phyloP scores from a whole-genome alignment of 2,329 filamentous ascomycete species.

The Dactylonectria macrodidyma region DNA sequence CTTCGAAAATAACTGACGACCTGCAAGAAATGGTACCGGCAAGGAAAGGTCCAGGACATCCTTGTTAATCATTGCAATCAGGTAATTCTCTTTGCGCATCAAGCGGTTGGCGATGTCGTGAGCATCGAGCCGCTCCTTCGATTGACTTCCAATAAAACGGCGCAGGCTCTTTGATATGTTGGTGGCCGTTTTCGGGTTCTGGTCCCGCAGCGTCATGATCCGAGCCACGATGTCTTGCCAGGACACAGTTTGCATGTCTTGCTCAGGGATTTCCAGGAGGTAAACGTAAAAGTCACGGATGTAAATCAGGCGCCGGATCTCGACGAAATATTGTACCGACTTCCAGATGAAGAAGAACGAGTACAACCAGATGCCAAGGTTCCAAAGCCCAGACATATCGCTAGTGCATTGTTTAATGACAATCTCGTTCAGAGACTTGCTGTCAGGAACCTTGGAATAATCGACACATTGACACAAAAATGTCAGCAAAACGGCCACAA shows the following conservation, averaged over 20 bases:
- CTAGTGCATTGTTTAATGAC: conserved; percentile 81
- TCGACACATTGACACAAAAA: conserved; percentile 90
- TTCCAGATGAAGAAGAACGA: conserved; percentile 90
- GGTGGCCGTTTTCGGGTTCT: conserved; percentile 84
- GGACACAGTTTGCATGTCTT: conserved; percentile 93
- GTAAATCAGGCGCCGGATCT: conserved; percentile 79
- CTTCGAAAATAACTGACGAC: conserved; percentile 87
- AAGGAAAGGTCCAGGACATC: conserved; percentile 91
- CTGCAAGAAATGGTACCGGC: conserved; percentile 85
- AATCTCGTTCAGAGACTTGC: conserved; percentile 67
- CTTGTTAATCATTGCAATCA: conserved; percentile 98
- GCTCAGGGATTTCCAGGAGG: conserved; percentile 83
- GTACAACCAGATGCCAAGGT: conserved; percentile 86
- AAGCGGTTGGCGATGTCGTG: conserved; percentile 97
- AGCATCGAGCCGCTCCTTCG: conserved; percentile 94
- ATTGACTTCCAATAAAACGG: conserved; percentile 82
- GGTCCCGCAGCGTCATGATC: conserved; percentile 86
- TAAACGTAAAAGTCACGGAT: conserved; percentile 90
- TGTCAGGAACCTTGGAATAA: conserved; percentile 81
- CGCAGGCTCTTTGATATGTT: conserved; percentile 68
- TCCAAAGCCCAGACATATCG: conserved; percentile 82
- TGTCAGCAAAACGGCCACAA: conserved; percentile 86
- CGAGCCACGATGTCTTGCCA: conserved; percentile 93
- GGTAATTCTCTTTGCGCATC: conserved; percentile 97
- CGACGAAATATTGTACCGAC: conserved; percentile 79